Evolutionary conservation across 352 stramenopile species (phyloP), one percentile per base, ranked within the genome.

Genomic region (Globisporangium orthogonon): DNA sequence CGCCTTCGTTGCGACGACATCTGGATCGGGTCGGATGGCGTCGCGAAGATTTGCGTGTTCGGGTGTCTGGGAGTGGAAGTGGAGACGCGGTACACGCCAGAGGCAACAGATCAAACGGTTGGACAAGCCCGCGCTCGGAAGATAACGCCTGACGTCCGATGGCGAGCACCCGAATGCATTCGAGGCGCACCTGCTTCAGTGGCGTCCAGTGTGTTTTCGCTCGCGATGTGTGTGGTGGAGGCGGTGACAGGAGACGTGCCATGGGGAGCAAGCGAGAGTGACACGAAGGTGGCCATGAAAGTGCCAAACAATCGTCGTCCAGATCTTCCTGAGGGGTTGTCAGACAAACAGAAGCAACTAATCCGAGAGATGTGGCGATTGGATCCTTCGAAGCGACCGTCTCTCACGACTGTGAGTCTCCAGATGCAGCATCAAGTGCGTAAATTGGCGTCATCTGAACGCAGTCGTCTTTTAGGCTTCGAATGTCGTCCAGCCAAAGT

Each of bases 191-290:
- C 7, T 0, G 7, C 35, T 11, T 30, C 43, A 9, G 43, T 6
- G 10, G 43, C 43, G 6, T 48, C 43, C 29, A 52, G 15, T 29
- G 44, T 59, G 23, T 52, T 46, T 18, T 33, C 50, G 7, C 53
- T 59, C 5, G 43, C 30, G 11, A 52, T 59, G 53, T 52, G 43
- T 23, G 39, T 43, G n/a, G 2, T 46, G 7, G 53, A 59, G 39
- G 30, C 31, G 11, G 4, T 47, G 7, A 39, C 53, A n/a, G 53
- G 53, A 6, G n/a, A 46, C 18, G 10, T 43, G 7, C 53, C 43
- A 7, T 52, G 40, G 52, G 10, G 3, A 31, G 30, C 13, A 9
- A 35, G 9, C 0, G 13, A 41, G 3, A 29, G 0, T 7, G 17
- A 48, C 7, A 7, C 1, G 3, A 7, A 6, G 9, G 43, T 48